Conservation (phyloP, 257 asterid species). For the Haberlea rhodopensis region DNA sequence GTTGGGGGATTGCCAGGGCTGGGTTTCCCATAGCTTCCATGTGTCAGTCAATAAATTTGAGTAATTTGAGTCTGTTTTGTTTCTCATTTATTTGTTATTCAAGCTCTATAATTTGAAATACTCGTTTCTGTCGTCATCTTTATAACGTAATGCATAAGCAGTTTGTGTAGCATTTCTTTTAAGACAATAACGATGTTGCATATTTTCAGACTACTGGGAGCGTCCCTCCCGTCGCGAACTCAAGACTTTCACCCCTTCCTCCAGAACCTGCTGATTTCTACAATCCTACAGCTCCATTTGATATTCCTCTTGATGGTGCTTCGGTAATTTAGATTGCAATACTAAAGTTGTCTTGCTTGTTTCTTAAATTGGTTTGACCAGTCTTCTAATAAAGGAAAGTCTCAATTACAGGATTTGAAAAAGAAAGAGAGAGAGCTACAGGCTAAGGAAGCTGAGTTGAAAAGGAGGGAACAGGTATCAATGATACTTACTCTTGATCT, state of each 20-base stretch:
- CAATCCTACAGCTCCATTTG: conserved; percentile 75
- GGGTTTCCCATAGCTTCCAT: no score
- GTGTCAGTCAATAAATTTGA: conserved; percentile 12
- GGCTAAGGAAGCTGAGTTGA: conserved; percentile 90
- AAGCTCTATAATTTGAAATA: conserved; percentile 3
- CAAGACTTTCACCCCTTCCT: conserved; percentile 93
- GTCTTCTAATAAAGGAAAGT: conserved; percentile 27
- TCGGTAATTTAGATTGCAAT: conserved; percentile 39
- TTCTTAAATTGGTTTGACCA: conserved; percentile 11
- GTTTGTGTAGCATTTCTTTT: conserved; percentile 5
- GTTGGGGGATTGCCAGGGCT: no score
- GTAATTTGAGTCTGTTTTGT: conserved; percentile 5
- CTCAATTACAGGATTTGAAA: conserved; percentile 64
- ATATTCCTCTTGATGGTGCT: conserved; percentile 81
- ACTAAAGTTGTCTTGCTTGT: conserved; percentile 16
- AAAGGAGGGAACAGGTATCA: conserved; percentile 82
- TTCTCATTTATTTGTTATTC: conserved; percentile 1
- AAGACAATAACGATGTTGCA: conserved; percentile 6
- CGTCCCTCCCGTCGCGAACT: conserved; percentile 77
- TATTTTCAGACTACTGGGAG: conserved; percentile 59
- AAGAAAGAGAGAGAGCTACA: conserved; percentile 87
- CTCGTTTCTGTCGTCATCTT: background rate
- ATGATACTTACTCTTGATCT: conserved; percentile 14
- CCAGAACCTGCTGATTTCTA: conserved; percentile 95
- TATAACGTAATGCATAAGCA: background rate